Evolutionary conservation across 805 yeast species (phyloP).

Genomic region (Priceomyces fermenticarens): DNA sequence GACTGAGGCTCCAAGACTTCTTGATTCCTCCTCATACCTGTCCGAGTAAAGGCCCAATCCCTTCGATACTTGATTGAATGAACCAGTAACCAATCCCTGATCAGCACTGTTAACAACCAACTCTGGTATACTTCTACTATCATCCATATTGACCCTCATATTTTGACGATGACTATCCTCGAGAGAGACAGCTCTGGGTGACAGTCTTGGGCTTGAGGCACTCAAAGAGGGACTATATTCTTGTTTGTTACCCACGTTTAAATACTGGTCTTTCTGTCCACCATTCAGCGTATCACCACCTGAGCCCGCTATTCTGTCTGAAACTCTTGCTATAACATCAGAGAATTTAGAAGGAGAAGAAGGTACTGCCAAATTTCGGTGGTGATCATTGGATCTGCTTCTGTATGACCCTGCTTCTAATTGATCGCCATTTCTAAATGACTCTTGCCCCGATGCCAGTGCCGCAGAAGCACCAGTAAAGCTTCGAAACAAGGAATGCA

Average conservation of each 20-base stretch:
- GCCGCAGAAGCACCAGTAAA: not conserved
- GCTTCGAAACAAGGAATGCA: not conserved
- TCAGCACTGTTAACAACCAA: slow-evolving; percentile 1
- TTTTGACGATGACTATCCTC: not conserved
- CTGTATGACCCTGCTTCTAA: slow-evolving; percentile 17
- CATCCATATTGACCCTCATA: not conserved
- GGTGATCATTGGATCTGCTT: slow-evolving; percentile 7
- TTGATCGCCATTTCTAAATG: slow-evolving; percentile 5
- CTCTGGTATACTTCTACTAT: not conserved
- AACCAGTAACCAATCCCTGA: not conserved
- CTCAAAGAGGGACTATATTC: not conserved
- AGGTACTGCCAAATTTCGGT: too few species aligned
- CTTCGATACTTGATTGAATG: not conserved
- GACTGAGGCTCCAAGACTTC: not conserved
- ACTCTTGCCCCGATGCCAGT: not conserved
- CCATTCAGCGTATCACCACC: not conserved
- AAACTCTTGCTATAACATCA: slow-evolving; percentile 23
- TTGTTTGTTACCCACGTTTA: not conserved
- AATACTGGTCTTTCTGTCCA: not conserved
- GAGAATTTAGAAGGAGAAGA: slow-evolving; percentile 22
- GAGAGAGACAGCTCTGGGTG: not conserved
- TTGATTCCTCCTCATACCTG: not conserved
- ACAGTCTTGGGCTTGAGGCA: not conserved
- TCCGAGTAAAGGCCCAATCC: slow-evolving; percentile 7
- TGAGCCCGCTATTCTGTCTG: slow-evolving; percentile 36